Evolutionary conservation across 305 asterid genomes (phyloP).

Genomic region (Lippia alba): DNA sequence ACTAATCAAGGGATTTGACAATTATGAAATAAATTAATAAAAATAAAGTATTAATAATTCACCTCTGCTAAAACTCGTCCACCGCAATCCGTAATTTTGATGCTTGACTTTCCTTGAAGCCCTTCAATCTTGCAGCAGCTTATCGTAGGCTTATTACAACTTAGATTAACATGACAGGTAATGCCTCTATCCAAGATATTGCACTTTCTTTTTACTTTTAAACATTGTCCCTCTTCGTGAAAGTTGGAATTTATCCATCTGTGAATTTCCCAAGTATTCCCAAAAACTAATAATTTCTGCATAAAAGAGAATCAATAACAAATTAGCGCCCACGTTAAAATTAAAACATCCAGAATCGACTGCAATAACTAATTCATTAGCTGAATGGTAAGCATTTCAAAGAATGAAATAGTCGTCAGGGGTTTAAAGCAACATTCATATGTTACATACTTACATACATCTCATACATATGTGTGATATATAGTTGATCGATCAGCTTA

Average conservation of each 20-base stretch:
- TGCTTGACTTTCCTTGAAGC: slow-evolving; percentile 41
- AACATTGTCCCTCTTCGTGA: slow-evolving; percentile 38
- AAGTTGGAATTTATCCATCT: slow-evolving; percentile 32
- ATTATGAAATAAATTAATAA: background rate
- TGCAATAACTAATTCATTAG: too few relatives aligned
- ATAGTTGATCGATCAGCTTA: too few relatives aligned
- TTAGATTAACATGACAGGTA: slow-evolving; percentile 41
- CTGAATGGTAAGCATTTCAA: too few relatives aligned
- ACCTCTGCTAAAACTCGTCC: slow-evolving; percentile 60
- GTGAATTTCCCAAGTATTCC: slow-evolving; percentile 40
- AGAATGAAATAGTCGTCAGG: too few relatives aligned
- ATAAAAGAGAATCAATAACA: background rate
- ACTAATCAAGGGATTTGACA: background rate
- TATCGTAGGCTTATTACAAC: slow-evolving; percentile 37
- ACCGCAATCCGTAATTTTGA: slow-evolving; percentile 53
- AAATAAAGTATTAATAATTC: background rate
- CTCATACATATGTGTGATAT: too few relatives aligned
- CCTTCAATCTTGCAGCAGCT: slow-evolving; percentile 48
- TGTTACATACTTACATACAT: too few relatives aligned
- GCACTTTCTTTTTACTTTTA: slow-evolving; percentile 37
- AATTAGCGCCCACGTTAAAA: too few relatives aligned
- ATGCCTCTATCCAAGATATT: slow-evolving; percentile 28
- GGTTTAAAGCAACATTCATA: too few relatives aligned
- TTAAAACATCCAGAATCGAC: too few relatives aligned
- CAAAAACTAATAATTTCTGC: slow-evolving; percentile 32